Conservation (phyloP, 2,329 filamentous ascomycete genomes). For the Sordariomycetes sp. region DNA sequence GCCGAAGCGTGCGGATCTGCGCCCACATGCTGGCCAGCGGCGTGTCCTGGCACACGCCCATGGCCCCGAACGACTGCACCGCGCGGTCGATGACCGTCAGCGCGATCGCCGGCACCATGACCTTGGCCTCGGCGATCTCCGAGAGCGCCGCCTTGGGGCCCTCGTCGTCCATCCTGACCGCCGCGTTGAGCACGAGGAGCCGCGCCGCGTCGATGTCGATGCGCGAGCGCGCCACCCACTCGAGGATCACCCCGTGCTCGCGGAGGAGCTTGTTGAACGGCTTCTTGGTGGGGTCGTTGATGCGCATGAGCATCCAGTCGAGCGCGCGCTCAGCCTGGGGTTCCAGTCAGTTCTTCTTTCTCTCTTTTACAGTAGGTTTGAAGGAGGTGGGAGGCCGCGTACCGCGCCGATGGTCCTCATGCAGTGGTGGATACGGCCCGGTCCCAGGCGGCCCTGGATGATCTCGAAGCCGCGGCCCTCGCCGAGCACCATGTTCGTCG, state of each 20-base stretch:
- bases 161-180: slow-evolving; percentile 83
- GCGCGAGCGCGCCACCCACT: slow-evolving; percentile 86
- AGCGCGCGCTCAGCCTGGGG: slow-evolving; percentile 70
- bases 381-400: slow-evolving; percentile 17
- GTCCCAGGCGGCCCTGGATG: slow-evolving; percentile 91
- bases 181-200: slow-evolving; percentile 84
- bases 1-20: slow-evolving; percentile 66
- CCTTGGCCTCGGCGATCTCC: slow-evolving; percentile 93
- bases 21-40: slow-evolving; percentile 81
- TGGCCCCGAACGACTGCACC: slow-evolving; percentile 83
- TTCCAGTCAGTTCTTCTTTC: slow-evolving; percentile 1
- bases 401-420: slow-evolving; percentile 89
- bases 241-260: slow-evolving; percentile 88
- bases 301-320: slow-evolving; percentile 87
- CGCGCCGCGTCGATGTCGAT: slow-evolving; percentile 91
- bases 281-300: slow-evolving; percentile 86
- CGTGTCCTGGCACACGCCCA: slow-evolving; percentile 88
- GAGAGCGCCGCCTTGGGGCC: slow-evolving; percentile 83
- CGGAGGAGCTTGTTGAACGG: slow-evolving; percentile 81
- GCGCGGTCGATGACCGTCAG: slow-evolving; percentile 88
- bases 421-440: slow-evolving; percentile 93
- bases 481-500: slow-evolving; percentile 75
- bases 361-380: neutral
- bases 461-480: slow-evolving; percentile 96
- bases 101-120: slow-evolving; percentile 73